Base-by-base conservation (phyloP, 2,329 filamentous ascomycete genomes). In the Fusarium decemcellulare region DNA sequence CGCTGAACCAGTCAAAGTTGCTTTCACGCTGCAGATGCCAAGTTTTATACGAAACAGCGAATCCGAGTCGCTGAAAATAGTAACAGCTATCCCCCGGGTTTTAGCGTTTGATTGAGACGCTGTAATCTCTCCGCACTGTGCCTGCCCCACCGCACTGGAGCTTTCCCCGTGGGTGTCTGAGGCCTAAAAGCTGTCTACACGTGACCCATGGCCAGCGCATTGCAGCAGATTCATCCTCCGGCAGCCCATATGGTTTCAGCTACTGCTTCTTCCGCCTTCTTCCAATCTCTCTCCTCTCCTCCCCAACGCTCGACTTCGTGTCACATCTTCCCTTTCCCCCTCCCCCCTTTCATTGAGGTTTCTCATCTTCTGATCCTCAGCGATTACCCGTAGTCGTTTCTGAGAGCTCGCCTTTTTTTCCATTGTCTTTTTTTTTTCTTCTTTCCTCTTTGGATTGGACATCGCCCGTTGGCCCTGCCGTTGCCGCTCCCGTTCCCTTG, bases 191-290 rank as follows among this genome's bases (percentile, higher is more conserved):
- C 36, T 39, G 23, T 29, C 15, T 44, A 42, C 67, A 70, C 67
- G 67, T 70, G 67, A 70, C 65, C 40, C 16, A 8, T 27, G 47
- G 32, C 32, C 57, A 57, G 47, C 51, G 46, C 59, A 57, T 55
- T 39, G 53, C 40, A 44, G 34, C 39, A 43, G 48, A 50, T 43
- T 56, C 48, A 48, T 40, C 55, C 23, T 23, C 47, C 59, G 68
- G 67, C 52, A 15, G 23, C 23, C 57, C 23, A 57, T 48, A 48
- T 59, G 48, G 61, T 63, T 63, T 67, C 63, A 58, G 72, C 71
- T 62, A 63, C 62, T 70, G 55, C 68, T 72, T 74, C 65, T 73
- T 71, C 62, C 67, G 68, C 68, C 61, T 74, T 73, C 71, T 72
- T 63, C 71, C 66, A 67, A 69, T 57, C 57, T 67, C 72, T 72